These are phyloP conservation scores for Chalciporus chontae DNA, from an alignment of 768 basidiomycete species.

Conservation along the genomic window DNA sequence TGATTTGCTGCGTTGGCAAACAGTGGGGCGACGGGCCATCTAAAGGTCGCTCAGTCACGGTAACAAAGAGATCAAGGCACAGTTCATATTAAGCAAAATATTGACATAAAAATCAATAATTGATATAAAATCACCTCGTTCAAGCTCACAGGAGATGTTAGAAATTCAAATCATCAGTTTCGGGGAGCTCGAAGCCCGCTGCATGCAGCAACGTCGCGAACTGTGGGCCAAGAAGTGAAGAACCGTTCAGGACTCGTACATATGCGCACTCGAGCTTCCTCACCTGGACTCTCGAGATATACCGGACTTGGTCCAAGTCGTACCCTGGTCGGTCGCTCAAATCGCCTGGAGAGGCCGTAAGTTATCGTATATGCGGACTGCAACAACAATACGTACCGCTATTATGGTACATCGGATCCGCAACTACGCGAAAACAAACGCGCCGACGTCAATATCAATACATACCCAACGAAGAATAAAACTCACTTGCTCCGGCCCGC, in stretches of 20 bases:
- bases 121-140: too few relatives aligned
- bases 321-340: slow-evolving; percentile 75
- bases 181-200: slow-evolving; percentile 51
- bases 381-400: slow-evolving; percentile 44
- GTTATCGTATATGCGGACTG: neutral
- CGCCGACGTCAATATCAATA: neutral
- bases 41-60: too few relatives aligned
- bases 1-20: too few relatives aligned
- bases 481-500: slow-evolving; percentile 67
- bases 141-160: too few relatives aligned
- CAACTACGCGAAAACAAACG: slow-evolving; percentile 45
- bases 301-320: slow-evolving; percentile 76
- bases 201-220: slow-evolving; percentile 69
- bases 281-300: slow-evolving; percentile 87
- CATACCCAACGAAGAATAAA: neutral
- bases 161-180: neutral
- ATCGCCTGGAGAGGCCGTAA: slow-evolving; percentile 49
- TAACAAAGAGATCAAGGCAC: too few relatives aligned
- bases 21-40: too few relatives aligned
- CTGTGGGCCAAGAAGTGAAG: slow-evolving; percentile 27
- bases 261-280: slow-evolving; percentile 13
- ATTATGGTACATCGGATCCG: slow-evolving; percentile 88
- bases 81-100: too few relatives aligned
- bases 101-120: too few relatives aligned
- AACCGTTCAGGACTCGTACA: neutral